Percentiles rank a stretch among this genome's conserved stretches.
These are phyloP conservation scores for Scolecobasidium constrictum DNA, from an alignment of 2,329 filamentous ascomycete genomes.

Conservation along the genomic window DNA sequence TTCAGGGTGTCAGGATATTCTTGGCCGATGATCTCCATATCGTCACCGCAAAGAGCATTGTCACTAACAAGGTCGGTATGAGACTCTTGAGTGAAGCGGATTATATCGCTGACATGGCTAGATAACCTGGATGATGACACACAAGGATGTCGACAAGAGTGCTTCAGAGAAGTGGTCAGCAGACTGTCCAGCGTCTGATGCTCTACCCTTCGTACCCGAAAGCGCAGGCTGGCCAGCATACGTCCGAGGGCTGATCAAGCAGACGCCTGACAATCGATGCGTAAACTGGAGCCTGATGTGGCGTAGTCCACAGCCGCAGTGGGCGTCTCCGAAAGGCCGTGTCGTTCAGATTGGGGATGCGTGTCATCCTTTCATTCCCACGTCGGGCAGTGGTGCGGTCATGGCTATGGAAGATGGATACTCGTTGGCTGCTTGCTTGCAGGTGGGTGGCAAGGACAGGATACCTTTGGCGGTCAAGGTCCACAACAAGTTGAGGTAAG, in stretches of 20 bases:
- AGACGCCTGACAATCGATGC: conserved; percentile 33
- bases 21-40: neutral
- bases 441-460: conserved; percentile 30
- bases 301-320: conserved; percentile 34
- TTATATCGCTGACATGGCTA: neutral
- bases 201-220: neutral
- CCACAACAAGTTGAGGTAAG: conserved; percentile 21
- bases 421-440: conserved; percentile 33
- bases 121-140: conserved; percentile 1
- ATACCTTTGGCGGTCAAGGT: conserved; percentile 27
- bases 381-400: conserved; percentile 34
- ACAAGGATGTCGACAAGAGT: neutral
- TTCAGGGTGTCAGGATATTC: neutral
- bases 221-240: neutral
- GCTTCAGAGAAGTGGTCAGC: neutral
- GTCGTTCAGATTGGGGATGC: conserved; percentile 35
- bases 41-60: neutral
- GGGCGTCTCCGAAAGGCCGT: conserved; percentile 30
- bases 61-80: neutral
- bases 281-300: conserved; percentile 39
- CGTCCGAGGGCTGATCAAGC: conserved; percentile 33
- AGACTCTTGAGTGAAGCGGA: neutral
- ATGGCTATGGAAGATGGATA: conserved; percentile 36
- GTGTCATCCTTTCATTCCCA: conserved; percentile 34
- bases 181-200: neutral